Evolutionary conservation across 495 filamentous ascomycete species (phyloP).

Genomic region (Elasticomyces elasticus): DNA sequence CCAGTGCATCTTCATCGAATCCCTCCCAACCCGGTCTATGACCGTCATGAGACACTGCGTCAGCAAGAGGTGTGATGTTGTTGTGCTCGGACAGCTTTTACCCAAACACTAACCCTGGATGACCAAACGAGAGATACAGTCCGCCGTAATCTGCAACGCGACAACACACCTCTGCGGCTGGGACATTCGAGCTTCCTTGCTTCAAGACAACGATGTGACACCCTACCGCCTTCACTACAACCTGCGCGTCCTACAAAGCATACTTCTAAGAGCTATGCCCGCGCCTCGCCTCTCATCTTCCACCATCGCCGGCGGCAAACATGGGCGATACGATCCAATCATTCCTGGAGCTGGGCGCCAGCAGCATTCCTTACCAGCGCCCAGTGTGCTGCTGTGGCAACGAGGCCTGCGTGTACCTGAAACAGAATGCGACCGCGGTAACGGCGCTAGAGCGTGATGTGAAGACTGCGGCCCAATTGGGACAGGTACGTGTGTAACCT

Average conservation of each 20-base stretch:
- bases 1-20: too few relatives aligned
- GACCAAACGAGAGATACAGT: too few relatives aligned
- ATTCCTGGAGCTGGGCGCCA: conserved; percentile 5
- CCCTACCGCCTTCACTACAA: not conserved
- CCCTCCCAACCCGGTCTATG: too few relatives aligned
- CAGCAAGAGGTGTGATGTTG: not conserved
- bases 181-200: not conserved
- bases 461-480: conserved; percentile 69
- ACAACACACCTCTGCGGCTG: too few relatives aligned
- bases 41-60: too few relatives aligned
- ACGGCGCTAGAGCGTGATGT: conserved; percentile 79
- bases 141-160: too few relatives aligned
- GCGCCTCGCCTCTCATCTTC: not conserved
- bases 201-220: not conserved
- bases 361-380: conserved; percentile 3
- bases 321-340: conserved; percentile 18
- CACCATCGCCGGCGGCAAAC: conserved; percentile 4
- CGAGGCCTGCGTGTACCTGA: conserved; percentile 66
- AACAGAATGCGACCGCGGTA: conserved; percentile 66
- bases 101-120: not conserved
- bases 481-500: conserved; percentile 55
- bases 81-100: not conserved
- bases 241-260: not conserved
- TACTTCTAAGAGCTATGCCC: not conserved
- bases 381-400: conserved; percentile 72